Base-by-base conservation (phyloP, 1,284 basidiomycete species). In the Amylostereum chailletii region DNA sequence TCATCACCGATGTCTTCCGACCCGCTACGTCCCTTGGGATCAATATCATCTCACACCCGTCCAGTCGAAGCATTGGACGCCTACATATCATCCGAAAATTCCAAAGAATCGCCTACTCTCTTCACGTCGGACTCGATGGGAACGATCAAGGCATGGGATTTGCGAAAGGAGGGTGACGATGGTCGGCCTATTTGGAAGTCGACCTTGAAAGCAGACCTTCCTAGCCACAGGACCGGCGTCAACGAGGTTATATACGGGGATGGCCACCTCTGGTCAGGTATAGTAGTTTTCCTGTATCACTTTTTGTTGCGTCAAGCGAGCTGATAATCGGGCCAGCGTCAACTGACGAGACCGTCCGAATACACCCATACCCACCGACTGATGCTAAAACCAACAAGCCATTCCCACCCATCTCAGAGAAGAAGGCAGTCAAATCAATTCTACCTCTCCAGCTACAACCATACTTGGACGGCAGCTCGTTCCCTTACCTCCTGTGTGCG, bases 51-150 rank as follows among this genome's bases (percentile, higher is more conserved):
- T 2, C 89, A 92, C 63, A 82, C 76, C 11, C 74, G 84, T 9
- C 83, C 90, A 27, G 75, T 88, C 9, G 78, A 86, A 63, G 74
- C 75, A 50, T 60, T 92, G 27, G 72, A 76, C 44, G 78, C 76
- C 11, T 65, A 71, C 46, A 59, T 65, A 3, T 56, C 68, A 34
- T 75, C 78, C 0, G 66, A 70, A 32, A 63, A 64, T 8, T 67
- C 72, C 4, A 10, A 19, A n/a, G 5, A 42, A 38, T 5, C 46
- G 10, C 34, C 47, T 27, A 67, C 74, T 19, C 65, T 94, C 3
- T 90, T 83, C 64, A 90, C 89, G 0, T 89, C 77, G 6, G 92
- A 94, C 62, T 92, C 87, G 3, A 87, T 94, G 80, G 93, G 93
- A 1, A 62, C 85, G 6, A 83, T 94, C 62, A 86, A 81, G 54